Conservation (phyloP, 1,284 basidiomycete species). For the Ganoderma lucidum region DNA sequence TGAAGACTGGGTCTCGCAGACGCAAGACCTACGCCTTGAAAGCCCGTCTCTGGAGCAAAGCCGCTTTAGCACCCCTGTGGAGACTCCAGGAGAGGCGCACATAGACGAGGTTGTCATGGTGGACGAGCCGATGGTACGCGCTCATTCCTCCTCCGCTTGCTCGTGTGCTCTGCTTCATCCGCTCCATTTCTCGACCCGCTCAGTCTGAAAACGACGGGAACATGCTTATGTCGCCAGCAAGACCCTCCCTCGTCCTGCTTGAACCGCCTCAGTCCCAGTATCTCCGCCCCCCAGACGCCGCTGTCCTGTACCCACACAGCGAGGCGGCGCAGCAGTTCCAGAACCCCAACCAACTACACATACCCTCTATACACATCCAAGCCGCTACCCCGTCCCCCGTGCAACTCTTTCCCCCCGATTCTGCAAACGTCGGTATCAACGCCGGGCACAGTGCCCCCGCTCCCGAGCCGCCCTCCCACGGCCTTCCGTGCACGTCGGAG, state of each 20-base stretch:
- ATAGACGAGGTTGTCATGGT: conserved; percentile 26
- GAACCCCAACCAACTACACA: conserved; percentile 26
- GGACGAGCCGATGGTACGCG: conserved; percentile 29
- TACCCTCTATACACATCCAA: conserved; percentile 33
- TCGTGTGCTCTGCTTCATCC: not conserved
- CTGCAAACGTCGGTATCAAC: not conserved
- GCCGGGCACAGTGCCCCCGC: not conserved
- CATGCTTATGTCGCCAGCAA: conserved; percentile 23
- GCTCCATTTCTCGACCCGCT: not conserved
- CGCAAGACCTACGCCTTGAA: conserved; percentile 64
- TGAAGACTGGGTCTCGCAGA: conserved; percentile 75
- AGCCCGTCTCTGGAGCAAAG: conserved; percentile 49
- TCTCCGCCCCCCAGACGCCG: conserved; percentile 14
- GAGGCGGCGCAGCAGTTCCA: conserved; percentile 10
- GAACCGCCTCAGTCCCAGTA: conserved; percentile 11
- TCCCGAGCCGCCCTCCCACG: not conserved
- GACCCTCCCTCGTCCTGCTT: conserved; percentile 15
- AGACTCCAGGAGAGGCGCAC: conserved; percentile 18
- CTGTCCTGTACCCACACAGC: conserved; percentile 12
- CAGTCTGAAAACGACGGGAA: conserved; percentile 20
- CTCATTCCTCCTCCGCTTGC: not conserved
- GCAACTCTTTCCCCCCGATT: conserved; percentile 20
- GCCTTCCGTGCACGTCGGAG: conserved; percentile 1
- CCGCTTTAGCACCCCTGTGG: not conserved
- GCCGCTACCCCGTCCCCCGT: conserved; percentile 32